phyloP scores from a whole-genome alignment of 2,329 filamentous ascomycete genomes.

The Hymenoscyphus fraxineus region DNA sequence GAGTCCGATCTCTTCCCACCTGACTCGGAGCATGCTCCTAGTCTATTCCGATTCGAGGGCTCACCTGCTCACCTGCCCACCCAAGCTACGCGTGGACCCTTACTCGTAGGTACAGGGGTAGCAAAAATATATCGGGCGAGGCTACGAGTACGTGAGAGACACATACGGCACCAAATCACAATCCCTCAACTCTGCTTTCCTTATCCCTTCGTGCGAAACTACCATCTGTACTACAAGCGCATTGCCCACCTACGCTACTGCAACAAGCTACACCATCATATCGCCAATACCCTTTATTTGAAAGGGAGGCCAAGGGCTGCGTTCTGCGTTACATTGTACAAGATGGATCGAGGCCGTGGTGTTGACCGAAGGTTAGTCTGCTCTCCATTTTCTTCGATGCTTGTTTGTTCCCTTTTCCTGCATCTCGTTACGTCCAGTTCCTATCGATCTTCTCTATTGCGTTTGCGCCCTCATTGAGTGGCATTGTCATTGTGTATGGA shows the following conservation, averaged over 20 bases:
- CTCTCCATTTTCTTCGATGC: background rate
- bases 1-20: too few relatives aligned
- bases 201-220: background rate
- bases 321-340: background rate
- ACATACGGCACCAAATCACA: background rate
- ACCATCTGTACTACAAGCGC: background rate
- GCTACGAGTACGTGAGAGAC: background rate
- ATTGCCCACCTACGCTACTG: background rate
- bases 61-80: too few relatives aligned
- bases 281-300: background rate
- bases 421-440: background rate
- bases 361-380: conserved; percentile 11
- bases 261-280: background rate
- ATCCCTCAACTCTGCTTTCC: background rate
- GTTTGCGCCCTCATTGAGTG: background rate
- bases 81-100: too few relatives aligned
- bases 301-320: background rate
- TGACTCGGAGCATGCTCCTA: too few relatives aligned
- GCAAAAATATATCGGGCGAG: too few relatives aligned
- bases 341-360: conserved; percentile 9
- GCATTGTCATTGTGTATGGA: background rate
- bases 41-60: too few relatives aligned
- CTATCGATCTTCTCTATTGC: background rate
- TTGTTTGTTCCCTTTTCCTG: background rate
- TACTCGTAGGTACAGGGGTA: too few relatives aligned